Percentiles rank a stretch among this genome's conserved stretches.
Conservation (phyloP, 805 yeast genomes). For the Torulaspora gathmanii region DNA sequence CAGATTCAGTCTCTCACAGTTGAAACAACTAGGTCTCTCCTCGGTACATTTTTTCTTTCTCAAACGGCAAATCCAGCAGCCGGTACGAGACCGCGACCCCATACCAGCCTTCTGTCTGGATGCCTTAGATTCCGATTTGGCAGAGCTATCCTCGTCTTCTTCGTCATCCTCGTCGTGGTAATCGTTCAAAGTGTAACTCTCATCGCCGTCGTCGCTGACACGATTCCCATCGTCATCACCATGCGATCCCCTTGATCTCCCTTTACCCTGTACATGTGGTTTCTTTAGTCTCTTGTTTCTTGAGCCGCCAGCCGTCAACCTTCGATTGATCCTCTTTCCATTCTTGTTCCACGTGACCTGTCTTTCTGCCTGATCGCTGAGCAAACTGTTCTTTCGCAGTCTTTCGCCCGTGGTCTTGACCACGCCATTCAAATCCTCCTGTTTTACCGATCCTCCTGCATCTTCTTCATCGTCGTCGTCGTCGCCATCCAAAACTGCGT, state of each 20-base stretch:
- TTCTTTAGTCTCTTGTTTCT: constrained; percentile 6
- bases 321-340: constrained; percentile 30
- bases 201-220: constrained; percentile 9
- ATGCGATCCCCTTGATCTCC: neutral
- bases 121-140: constrained; percentile 17
- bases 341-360: constrained; percentile 36
- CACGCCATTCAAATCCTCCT: constrained; percentile 1
- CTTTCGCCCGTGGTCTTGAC: constrained; percentile 2
- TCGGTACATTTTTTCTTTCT: constrained; percentile 72
- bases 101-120: constrained; percentile 19
- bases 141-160: constrained; percentile 16
- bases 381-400: constrained; percentile 5
- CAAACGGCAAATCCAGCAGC: constrained; percentile 77
- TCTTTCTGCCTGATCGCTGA: constrained; percentile 10
- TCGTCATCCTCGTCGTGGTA: constrained; percentile 12
- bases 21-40: constrained; percentile 54
- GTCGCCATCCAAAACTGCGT: constrained; percentile 22
- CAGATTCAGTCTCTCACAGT: constrained; percentile 53
- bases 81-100: constrained; percentile 47
- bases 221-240: neutral
- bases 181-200: constrained; percentile 4
- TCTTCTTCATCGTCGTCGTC: constrained; percentile 13
- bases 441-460: constrained; percentile 3
- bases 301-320: constrained; percentile 18
- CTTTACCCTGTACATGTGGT: neutral